Base-by-base conservation (phyloP, 148 eudicot genomes). In the Vaccinium macrocarpon region DNA sequence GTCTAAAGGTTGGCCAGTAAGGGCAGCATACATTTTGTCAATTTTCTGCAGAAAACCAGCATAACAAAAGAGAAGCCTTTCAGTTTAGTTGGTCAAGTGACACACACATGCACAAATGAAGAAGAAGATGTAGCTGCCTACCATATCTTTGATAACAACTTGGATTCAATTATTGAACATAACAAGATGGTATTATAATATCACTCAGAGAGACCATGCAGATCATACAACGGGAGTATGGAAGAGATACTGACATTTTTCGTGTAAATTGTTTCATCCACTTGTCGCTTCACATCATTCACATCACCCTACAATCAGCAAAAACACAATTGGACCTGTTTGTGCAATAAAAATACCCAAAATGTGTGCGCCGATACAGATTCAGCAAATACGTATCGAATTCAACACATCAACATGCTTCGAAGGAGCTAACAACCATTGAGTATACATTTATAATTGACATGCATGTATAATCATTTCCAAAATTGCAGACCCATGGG, bases 1-100 rank as follows among this genome's bases (percentile, higher is more conserved):
- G 86, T 96, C 98, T 66, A 94, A 83, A 46, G 94, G 57, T 89
- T 94, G 98, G 81, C 98, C 96, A 61, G 98, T 96, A 79, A 96
- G 94, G 42, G 95, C 92, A 85, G 93, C 86, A 89, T 89, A 92
- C 98, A 96, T 94, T 82, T 89, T 79, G 88, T 94, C 98, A 82
- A 96, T 85, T 96, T 96, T 96, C 98, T 96, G 95, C 84, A 91
- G 75, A 48, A 82, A 70, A 49, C 19, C 14, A 71, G 21, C 8
- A 48, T 23, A 27, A 57, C 61, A 25, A 23, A 25, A 16, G 23
- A 38, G 51, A 35, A 73, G 77, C 77, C 77, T 38, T 16, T 73
- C 23, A 73, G 12, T 73, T 73, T 73, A 2, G 21, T 18, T 73
- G 77, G 77, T 73, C 50, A 16, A 73, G 77, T 46, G 77, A 13